Evolutionary conservation across 306 rosid species (phyloP).

Genomic region (Lotus japonicus): DNA sequence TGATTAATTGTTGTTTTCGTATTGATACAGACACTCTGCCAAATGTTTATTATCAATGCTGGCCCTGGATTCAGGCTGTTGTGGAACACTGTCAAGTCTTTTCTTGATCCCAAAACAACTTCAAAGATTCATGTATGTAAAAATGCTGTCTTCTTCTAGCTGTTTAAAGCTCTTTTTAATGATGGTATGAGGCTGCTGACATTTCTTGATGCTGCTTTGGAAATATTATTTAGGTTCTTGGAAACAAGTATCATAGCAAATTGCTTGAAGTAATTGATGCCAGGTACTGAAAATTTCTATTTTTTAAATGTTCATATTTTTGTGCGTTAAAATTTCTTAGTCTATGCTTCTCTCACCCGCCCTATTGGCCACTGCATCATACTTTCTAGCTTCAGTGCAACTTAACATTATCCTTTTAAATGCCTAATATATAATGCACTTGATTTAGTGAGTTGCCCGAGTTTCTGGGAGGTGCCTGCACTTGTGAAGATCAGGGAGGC

Average conservation of each 20-base stretch:
- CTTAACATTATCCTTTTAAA: background rate
- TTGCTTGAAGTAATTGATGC: constrained; percentile 88
- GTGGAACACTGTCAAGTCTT: constrained; percentile 87
- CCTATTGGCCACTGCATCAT: background rate
- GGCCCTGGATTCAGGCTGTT: constrained; percentile 92
- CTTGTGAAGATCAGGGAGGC: constrained; percentile 80
- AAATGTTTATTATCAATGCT: constrained; percentile 95
- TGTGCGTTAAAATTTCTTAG: background rate
- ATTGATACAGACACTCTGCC: constrained; percentile 71
- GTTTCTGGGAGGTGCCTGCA: constrained; percentile 93
- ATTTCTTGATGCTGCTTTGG: constrained; percentile 14
- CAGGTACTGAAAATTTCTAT: constrained; percentile 45
- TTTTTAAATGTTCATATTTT: background rate
- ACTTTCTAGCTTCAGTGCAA: background rate
- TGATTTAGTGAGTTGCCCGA: constrained; percentile 89
- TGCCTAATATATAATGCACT: constrained; percentile 18
- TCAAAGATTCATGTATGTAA: constrained; percentile 86
- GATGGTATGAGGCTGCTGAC: constrained; percentile 14
- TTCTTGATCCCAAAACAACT: constrained; percentile 92
- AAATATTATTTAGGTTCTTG: constrained; percentile 67
- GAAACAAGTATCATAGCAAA: constrained; percentile 91
- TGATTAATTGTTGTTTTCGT: constrained; percentile 5
- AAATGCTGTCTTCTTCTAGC: constrained; percentile 10
- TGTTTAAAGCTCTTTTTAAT: background rate
- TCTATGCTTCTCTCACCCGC: background rate